Percentiles rank a stretch among this genome's conserved stretches.
These are phyloP conservation scores for Ustilago lituana DNA, from an alignment of 1,284 basidiomycete species.

Conservation along the genomic window DNA sequence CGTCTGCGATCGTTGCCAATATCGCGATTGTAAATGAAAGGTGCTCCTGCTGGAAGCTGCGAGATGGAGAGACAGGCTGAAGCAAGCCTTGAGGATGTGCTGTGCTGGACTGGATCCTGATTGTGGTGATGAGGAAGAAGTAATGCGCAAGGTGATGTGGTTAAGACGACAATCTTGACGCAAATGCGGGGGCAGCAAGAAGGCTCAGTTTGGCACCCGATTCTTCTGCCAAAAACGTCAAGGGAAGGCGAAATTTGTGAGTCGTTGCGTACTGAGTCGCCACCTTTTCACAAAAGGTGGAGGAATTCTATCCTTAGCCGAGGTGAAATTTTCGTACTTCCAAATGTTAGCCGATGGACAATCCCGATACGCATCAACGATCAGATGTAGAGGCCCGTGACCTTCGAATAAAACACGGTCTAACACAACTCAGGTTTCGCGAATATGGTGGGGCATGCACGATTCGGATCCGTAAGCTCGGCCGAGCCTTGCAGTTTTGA, in stretches of 20 bases:
- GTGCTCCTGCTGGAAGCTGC: background rate
- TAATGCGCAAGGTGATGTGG: no score
- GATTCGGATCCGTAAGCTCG: background rate
- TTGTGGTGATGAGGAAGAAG: background rate
- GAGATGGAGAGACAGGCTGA: background rate
- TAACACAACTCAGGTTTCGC: background rate
- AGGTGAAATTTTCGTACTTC: conserved; percentile 3
- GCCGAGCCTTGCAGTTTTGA: conserved; percentile 2
- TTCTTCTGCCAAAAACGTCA: conserved; percentile 27
- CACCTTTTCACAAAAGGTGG: conserved; percentile 15
- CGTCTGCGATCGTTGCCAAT: background rate
- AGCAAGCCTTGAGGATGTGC: no score
- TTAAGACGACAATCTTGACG: no score
- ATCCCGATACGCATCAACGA: conserved; percentile 1
- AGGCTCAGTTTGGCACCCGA: conserved; percentile 16
- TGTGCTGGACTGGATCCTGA: no score
- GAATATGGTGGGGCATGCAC: background rate
- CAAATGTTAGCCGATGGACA: conserved; percentile 7
- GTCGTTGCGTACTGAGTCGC: conserved; percentile 14
- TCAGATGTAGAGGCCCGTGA: background rate
- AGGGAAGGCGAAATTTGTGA: background rate
- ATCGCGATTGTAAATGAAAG: no score
- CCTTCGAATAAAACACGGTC: background rate
- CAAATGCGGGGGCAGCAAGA: conserved; percentile 14
- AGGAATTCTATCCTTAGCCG: conserved; percentile 10